phyloP scores from a whole-genome alignment of 495 filamentous ascomycete species.

The Sphaerosporella brunnea region DNA sequence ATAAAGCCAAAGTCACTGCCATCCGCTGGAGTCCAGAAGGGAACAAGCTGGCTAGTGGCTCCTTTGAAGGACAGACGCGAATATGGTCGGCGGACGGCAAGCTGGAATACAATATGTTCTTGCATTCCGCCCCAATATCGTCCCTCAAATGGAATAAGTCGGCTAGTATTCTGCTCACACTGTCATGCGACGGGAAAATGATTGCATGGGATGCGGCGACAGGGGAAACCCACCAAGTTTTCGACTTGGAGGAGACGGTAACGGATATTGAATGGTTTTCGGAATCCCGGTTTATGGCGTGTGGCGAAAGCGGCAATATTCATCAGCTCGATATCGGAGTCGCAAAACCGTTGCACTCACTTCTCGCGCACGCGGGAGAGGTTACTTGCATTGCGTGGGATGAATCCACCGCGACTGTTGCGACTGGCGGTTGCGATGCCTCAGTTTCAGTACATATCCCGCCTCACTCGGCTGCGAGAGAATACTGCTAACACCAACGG shows the following conservation, averaged over 20 bases:
- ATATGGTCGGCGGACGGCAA: slow-evolving; percentile 49
- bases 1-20: slow-evolving; percentile 36
- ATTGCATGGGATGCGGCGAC: slow-evolving; percentile 34
- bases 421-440: slow-evolving; percentile 19
- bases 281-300: slow-evolving; percentile 39
- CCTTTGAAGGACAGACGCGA: slow-evolving; percentile 46
- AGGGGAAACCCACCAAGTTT: slow-evolving; percentile 29
- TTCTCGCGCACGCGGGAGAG: slow-evolving; percentile 8
- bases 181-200: slow-evolving; percentile 37
- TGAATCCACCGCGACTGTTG: slow-evolving; percentile 17
- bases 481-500: background rate
- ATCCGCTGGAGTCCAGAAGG: slow-evolving; percentile 59
- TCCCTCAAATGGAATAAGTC: slow-evolving; percentile 45
- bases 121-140: slow-evolving; percentile 35
- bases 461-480: too few species aligned
- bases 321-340: slow-evolving; percentile 17
- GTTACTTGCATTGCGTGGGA: slow-evolving; percentile 24
- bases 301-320: slow-evolving; percentile 30
- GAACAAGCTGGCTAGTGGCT: slow-evolving; percentile 48
- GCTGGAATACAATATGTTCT: slow-evolving; percentile 30
- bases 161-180: slow-evolving; percentile 35
- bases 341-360: slow-evolving; percentile 6
- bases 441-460: slow-evolving; percentile 10
- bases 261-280: slow-evolving; percentile 45
- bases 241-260: slow-evolving; percentile 27